phyloP scores from a whole-genome alignment of 2,329 filamentous ascomycete genomes.

The Alternaria infectoria region DNA sequence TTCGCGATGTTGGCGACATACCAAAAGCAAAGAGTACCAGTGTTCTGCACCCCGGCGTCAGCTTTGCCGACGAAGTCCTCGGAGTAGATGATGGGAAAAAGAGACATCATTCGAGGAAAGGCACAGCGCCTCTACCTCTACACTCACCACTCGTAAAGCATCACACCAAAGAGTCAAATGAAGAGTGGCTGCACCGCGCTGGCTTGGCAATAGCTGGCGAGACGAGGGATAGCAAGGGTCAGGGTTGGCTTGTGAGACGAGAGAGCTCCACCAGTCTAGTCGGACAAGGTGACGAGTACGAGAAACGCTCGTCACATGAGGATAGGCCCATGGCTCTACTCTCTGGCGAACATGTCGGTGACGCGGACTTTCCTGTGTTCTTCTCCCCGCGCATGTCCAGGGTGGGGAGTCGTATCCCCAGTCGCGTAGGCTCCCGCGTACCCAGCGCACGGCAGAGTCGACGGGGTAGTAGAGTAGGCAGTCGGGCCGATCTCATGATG shows the following conservation, averaged over 20 bases:
- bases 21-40: constrained; percentile 57
- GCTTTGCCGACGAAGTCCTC: constrained; percentile 26
- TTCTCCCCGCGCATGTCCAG: constrained; percentile 41
- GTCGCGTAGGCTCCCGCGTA: constrained; percentile 47
- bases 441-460: constrained; percentile 49
- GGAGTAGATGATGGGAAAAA: constrained; percentile 9
- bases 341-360: constrained; percentile 42
- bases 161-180: constrained; percentile 42
- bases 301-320: constrained; percentile 33
- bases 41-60: constrained; percentile 44
- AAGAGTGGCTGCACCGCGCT: constrained; percentile 66
- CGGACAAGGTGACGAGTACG: constrained; percentile 45
- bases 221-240: constrained; percentile 66
- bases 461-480: constrained; percentile 42
- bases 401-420: constrained; percentile 44
- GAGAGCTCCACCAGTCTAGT: constrained; percentile 63
- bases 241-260: constrained; percentile 64
- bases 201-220: constrained; percentile 63
- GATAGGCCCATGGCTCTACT: constrained; percentile 35
- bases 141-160: constrained; percentile 33
- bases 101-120: constrained; percentile 39
- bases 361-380: constrained; percentile 41
- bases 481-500: constrained; percentile 47
- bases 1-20: constrained; percentile 42
- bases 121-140: constrained; percentile 37